Percentiles rank a stretch among this genome's conserved stretches.
Conservation (phyloP, 1,284 basidiomycete species). For the Rhodotorula sp. region DNA sequence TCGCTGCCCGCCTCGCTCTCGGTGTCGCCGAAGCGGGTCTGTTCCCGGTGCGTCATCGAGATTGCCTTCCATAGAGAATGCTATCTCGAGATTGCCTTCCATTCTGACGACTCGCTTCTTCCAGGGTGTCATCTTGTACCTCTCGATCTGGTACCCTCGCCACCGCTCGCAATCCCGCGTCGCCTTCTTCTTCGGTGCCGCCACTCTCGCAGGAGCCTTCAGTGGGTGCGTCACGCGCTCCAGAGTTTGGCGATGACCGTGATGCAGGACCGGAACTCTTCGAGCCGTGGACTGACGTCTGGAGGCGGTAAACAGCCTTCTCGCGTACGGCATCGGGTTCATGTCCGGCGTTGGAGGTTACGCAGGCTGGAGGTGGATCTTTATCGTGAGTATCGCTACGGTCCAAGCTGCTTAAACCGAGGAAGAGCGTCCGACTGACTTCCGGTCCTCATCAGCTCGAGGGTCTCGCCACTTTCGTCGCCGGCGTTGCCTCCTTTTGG, state of each 20-base stretch:
- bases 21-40: constrained; percentile 67
- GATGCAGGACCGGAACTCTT: too few relatives aligned
- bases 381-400: constrained; percentile 1
- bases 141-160: constrained; percentile 60
- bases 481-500: constrained; percentile 50
- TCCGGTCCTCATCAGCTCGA: constrained; percentile 51
- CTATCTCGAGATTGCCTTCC: background rate
- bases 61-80: background rate
- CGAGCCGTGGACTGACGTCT: too few relatives aligned
- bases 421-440: background rate
- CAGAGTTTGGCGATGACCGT: too few relatives aligned
- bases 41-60: constrained; percentile 8
- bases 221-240: background rate
- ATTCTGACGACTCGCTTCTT: background rate
- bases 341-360: constrained; percentile 53
- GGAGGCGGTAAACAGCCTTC: constrained; percentile 45
- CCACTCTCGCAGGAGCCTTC: constrained; percentile 26
- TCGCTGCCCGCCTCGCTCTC: constrained; percentile 55
- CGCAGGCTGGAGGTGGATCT: constrained; percentile 54
- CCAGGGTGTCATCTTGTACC: constrained; percentile 46
- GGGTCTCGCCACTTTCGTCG: constrained; percentile 57
- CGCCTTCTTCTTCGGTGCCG: constrained; percentile 57
- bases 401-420: background rate
- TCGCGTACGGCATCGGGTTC: constrained; percentile 54
- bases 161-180: constrained; percentile 57